phyloP scores from a whole-genome alignment of 768 basidiomycete genomes.

The Paxillus ammoniavirescens region DNA sequence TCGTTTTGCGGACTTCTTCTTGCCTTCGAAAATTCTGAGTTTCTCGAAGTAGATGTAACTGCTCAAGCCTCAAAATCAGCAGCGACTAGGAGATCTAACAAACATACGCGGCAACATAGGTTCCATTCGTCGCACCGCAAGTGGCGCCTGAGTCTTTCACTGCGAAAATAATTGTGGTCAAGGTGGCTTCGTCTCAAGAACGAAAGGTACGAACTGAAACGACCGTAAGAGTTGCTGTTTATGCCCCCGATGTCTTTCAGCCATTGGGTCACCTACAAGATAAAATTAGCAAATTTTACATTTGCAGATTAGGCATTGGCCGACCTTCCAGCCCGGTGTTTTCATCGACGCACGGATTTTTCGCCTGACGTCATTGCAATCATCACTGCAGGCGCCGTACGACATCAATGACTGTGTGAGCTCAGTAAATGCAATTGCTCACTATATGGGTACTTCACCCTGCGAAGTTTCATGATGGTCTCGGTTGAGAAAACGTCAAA shows the following conservation, averaged over 20 bases:
- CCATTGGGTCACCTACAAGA: conserved; percentile 41
- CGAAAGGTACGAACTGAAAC: conserved; percentile 39
- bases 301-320: not conserved
- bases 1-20: conserved; percentile 45
- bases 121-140: not conserved
- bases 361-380: conserved; percentile 45
- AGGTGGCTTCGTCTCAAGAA: not conserved
- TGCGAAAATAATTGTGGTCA: not conserved
- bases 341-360: conserved; percentile 44
- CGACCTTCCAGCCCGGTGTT: conserved; percentile 42
- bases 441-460: not conserved
- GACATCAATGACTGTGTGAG: not conserved
- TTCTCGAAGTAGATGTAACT: conserved; percentile 52
- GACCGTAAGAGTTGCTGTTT: conserved; percentile 43
- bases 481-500: not conserved
- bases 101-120: not conserved
- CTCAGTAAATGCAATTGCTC: not conserved
- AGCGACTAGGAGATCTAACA: not conserved
- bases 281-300: not conserved
- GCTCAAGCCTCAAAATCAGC: not conserved
- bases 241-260: conserved; percentile 44
- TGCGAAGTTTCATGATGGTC: not conserved
- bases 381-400: conserved; percentile 31
- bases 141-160: not conserved
- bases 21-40: conserved; percentile 43